These are phyloP conservation scores for Fistulifera pelliculosa DNA, from an alignment of 108 stramenopile species.

Conservation along the genomic window DNA sequence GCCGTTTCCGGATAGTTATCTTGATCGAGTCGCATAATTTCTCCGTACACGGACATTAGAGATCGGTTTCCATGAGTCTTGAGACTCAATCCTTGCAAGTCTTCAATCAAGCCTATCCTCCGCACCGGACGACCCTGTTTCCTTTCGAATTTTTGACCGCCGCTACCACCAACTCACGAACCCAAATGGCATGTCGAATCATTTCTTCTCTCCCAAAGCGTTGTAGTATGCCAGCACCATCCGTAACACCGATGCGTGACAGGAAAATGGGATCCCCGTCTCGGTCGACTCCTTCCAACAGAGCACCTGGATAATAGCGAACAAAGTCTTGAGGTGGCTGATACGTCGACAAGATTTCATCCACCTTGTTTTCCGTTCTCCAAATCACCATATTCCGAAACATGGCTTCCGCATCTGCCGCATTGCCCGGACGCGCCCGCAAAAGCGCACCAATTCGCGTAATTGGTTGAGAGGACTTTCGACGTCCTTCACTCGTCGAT, in stretches of 20 bases:
- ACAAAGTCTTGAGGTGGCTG: conserved; percentile 1
- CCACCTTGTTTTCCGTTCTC: conserved; percentile 8
- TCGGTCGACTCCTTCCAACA: conserved; percentile 8
- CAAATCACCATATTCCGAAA: conserved; percentile 16
- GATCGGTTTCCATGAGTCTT: conserved; percentile 1
- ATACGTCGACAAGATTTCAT: conserved; percentile 10
- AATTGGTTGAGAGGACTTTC: background rate
- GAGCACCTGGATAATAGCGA: conserved; percentile 10
- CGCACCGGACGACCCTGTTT: conserved; percentile 5
- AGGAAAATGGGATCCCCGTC: conserved; percentile 17
- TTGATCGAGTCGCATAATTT: conserved; percentile 9
- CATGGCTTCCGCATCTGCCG: conserved; percentile 6
- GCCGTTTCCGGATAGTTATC: conserved; percentile 15
- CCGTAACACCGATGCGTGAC: conserved; percentile 10
- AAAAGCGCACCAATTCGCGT: conserved; percentile 6
- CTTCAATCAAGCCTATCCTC: conserved; percentile 2
- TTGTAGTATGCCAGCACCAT: conserved; percentile 3
- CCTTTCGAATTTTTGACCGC: conserved; percentile 4
- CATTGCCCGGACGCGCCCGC: conserved; percentile 1
- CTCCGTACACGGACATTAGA: conserved; percentile 2
- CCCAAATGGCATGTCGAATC: conserved; percentile 15
- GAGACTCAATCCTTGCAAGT: conserved; percentile 5
- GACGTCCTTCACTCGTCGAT: conserved; percentile 5
- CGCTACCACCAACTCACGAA: conserved; percentile 5
- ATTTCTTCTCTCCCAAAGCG: conserved; percentile 12